phyloP scores from a whole-genome alignment of 2,329 filamentous ascomycete species.

The Cytospora paraplurivora region DNA sequence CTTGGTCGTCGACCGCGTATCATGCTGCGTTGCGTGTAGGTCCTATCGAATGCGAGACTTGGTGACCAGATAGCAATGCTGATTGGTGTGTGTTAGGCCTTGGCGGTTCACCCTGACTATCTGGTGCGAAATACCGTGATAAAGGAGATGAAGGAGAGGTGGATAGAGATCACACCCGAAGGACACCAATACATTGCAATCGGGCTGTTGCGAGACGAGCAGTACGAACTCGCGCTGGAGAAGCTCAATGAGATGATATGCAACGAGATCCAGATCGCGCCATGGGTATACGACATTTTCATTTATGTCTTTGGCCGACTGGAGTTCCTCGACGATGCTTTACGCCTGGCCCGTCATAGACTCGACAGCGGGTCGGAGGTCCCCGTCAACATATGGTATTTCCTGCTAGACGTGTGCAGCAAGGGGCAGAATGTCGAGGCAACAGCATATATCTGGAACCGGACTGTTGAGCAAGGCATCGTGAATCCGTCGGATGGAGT shows the following conservation, averaged over 20 bases:
- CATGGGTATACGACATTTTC: slow-evolving; percentile 80
- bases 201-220: slow-evolving; percentile 76
- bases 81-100: slow-evolving; percentile 47
- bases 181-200: slow-evolving; percentile 69
- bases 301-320: slow-evolving; percentile 71
- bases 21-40: slow-evolving; percentile 69
- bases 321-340: slow-evolving; percentile 76
- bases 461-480: slow-evolving; percentile 48
- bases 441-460: slow-evolving; percentile 72
- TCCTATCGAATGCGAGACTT: neutral
- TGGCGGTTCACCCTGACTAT: slow-evolving; percentile 86
- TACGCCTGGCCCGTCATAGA: slow-evolving; percentile 66
- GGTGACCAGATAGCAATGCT: neutral
- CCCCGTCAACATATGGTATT: slow-evolving; percentile 63
- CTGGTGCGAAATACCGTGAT: slow-evolving; percentile 71
- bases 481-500: slow-evolving; percentile 39
- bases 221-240: slow-evolving; percentile 78
- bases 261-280: slow-evolving; percentile 56
- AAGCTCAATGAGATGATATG: slow-evolving; percentile 68
- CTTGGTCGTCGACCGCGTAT: slow-evolving; percentile 67
- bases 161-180: slow-evolving; percentile 64
- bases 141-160: slow-evolving; percentile 71
- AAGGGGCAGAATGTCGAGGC: slow-evolving; percentile 63
- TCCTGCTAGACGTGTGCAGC: slow-evolving; percentile 76
- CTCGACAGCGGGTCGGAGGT: slow-evolving; percentile 39